A percentile compares a stretch with the other conserved stretches of the same genome.
phyloP scores from a whole-genome alignment of 306 rosid genomes.

The Geum urbanum region DNA sequence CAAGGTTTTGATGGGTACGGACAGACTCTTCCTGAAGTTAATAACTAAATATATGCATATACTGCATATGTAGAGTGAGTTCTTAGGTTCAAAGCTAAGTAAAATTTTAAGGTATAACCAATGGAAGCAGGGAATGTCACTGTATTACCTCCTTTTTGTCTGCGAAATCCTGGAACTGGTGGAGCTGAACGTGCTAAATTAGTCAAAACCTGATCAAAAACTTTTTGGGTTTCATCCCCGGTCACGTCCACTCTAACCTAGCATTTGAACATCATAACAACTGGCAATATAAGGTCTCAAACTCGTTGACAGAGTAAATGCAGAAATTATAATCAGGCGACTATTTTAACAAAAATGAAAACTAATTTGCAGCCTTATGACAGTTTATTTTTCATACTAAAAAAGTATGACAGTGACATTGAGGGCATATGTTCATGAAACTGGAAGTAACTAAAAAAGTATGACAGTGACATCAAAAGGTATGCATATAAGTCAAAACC shows the following conservation, averaged over 20 bases:
- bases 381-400: neutral
- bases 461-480: too few relatives aligned
- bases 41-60: too few relatives aligned
- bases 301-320: neutral
- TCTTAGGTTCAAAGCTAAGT: too few relatives aligned
- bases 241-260: slow-evolving; percentile 73
- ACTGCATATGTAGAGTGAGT: too few relatives aligned
- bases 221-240: slow-evolving; percentile 64
- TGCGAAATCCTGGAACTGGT: slow-evolving; percentile 82
- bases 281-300: slow-evolving; percentile 5
- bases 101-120: too few relatives aligned
- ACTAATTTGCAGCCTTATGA: neutral
- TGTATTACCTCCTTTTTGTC: slow-evolving; percentile 72
- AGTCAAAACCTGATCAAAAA: slow-evolving; percentile 53
- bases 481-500: too few relatives aligned
- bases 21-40: neutral
- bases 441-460: too few relatives aligned
- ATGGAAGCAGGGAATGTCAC: neutral
- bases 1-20: neutral
- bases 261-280: slow-evolving; percentile 22
- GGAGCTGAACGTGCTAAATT: slow-evolving; percentile 71
- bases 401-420: too few relatives aligned
- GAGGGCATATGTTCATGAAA: too few relatives aligned
- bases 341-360: neutral
- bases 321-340: neutral